phyloP scores from a whole-genome alignment of 768 basidiomycete species.

The Amanita pseudoporphyria region DNA sequence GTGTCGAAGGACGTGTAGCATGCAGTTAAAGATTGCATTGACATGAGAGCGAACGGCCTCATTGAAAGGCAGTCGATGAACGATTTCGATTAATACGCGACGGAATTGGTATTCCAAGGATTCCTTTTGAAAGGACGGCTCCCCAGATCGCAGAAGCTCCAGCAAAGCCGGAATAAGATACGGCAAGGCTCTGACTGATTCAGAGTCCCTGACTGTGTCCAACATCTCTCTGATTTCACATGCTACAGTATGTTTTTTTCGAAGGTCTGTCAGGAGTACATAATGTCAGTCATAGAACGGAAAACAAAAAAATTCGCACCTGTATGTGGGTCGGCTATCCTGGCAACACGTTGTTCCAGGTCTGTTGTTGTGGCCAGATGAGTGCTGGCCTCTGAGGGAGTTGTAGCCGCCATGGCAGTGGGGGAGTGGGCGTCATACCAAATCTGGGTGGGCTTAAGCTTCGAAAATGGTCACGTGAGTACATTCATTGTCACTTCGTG shows the following conservation, averaged over 20 bases:
- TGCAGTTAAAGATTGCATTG: constrained; percentile 59
- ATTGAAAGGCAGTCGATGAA: constrained; percentile 77
- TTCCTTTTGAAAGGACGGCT: constrained; percentile 59
- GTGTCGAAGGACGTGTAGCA: constrained; percentile 73
- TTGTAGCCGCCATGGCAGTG: constrained; percentile 22
- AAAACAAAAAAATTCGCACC: constrained; percentile 28
- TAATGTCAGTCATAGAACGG: background rate
- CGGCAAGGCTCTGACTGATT: constrained; percentile 58
- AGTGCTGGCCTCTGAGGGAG: constrained; percentile 24
- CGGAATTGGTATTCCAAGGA: constrained; percentile 74
- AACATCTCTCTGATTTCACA: constrained; percentile 75
- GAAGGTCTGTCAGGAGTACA: constrained; percentile 41
- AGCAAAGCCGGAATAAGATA: constrained; percentile 67
- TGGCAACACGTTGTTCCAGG: constrained; percentile 61
- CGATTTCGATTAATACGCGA: constrained; percentile 76
- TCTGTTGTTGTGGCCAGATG: constrained; percentile 37
- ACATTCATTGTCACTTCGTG: background rate
- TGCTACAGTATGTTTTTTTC: constrained; percentile 60
- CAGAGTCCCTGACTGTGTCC: constrained; percentile 68
- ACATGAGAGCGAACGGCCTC: constrained; percentile 70
- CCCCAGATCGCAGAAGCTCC: constrained; percentile 61
- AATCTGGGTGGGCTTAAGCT: background rate
- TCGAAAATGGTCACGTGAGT: background rate
- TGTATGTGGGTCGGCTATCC: constrained; percentile 66
- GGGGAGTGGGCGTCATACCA: constrained; percentile 1